Conservation (phyloP, 2,329 filamentous ascomycete species). For the Ophiosphaerella korrae region DNA sequence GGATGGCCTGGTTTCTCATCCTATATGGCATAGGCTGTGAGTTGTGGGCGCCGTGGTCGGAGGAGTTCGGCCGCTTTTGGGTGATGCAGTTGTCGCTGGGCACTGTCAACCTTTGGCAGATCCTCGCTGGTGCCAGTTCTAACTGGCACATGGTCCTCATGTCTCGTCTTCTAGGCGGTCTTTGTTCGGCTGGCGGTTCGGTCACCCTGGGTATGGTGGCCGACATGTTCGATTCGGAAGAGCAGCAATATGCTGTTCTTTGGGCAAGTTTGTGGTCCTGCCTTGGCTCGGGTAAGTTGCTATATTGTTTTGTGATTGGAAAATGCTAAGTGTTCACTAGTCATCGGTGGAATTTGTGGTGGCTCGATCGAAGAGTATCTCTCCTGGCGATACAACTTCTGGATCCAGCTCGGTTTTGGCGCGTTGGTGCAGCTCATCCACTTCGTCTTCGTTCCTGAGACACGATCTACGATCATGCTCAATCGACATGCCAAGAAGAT, state of each 20-base stretch:
- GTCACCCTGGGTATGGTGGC: constrained; percentile 68
- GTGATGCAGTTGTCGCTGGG: constrained; percentile 74
- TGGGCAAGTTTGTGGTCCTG: constrained; percentile 63
- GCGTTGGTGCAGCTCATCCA: constrained; percentile 70
- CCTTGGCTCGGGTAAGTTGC: constrained; percentile 64
- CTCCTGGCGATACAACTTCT: constrained; percentile 77
- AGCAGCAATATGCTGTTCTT: constrained; percentile 70
- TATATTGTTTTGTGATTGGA: constrained; percentile 15
- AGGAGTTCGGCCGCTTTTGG: constrained; percentile 77
- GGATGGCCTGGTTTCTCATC: constrained; percentile 78
- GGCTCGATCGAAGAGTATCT: constrained; percentile 71
- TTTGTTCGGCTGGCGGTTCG: constrained; percentile 63
- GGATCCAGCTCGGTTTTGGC: constrained; percentile 82
- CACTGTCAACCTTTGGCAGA: constrained; percentile 73
- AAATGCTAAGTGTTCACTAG: constrained; percentile 59
- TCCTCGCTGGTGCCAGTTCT: constrained; percentile 66
- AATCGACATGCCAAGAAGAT: constrained; percentile 76
- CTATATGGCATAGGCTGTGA: constrained; percentile 84
- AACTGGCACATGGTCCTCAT: constrained; percentile 69
- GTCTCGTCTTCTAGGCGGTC: constrained; percentile 51
- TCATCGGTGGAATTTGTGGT: constrained; percentile 78
- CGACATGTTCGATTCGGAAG: constrained; percentile 63
- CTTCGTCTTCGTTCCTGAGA: constrained; percentile 73
- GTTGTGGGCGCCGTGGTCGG: constrained; percentile 79
- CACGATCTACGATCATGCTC: constrained; percentile 74